Evolutionary conservation across 2,329 filamentous ascomycete genomes (phyloP).

Genomic region (Aspergillus spinulosporus): DNA sequence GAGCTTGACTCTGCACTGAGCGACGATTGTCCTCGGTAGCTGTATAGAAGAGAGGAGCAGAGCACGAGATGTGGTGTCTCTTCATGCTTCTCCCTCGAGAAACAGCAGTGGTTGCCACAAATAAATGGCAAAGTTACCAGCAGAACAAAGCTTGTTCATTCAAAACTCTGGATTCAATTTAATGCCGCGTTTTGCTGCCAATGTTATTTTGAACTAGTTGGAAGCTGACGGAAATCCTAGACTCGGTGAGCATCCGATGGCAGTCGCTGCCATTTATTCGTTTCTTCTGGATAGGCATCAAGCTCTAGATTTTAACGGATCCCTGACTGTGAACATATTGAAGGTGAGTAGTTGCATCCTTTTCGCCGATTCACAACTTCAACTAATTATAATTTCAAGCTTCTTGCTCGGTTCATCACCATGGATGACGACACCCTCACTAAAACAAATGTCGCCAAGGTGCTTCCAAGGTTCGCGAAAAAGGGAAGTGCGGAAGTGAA

Average conservation of each 20-base stretch:
- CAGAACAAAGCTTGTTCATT: neutral
- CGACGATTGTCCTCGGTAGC: slow-evolving; percentile 13
- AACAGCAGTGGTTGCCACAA: slow-evolving; percentile 5
- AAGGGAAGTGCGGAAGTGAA: slow-evolving; percentile 59
- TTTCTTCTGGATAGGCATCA: slow-evolving; percentile 52
- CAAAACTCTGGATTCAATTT: neutral
- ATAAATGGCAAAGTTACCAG: slow-evolving; percentile 1
- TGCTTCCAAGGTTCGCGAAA: slow-evolving; percentile 59
- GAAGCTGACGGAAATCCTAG: slow-evolving; percentile 28
- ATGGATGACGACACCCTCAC: slow-evolving; percentile 59
- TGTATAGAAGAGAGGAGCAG: slow-evolving; percentile 7
- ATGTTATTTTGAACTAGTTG: neutral
- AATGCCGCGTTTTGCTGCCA: neutral
- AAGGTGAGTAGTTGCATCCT: slow-evolving; percentile 38
- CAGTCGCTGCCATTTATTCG: slow-evolving; percentile 49
- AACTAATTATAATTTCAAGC: slow-evolving; percentile 38
- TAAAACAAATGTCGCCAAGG: slow-evolving; percentile 61
- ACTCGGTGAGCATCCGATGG: slow-evolving; percentile 52
- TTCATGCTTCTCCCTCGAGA: neutral
- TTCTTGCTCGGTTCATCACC: slow-evolving; percentile 57
- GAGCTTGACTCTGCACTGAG: slow-evolving; percentile 17
- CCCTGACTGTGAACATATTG: slow-evolving; percentile 46
- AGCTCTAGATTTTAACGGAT: slow-evolving; percentile 49
- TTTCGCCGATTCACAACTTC: neutral
- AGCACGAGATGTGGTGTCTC: slow-evolving; percentile 3